These are phyloP conservation scores for Ampelomyces quisqualis DNA, from an alignment of 2,329 filamentous ascomycete genomes.

Conservation along the genomic window DNA sequence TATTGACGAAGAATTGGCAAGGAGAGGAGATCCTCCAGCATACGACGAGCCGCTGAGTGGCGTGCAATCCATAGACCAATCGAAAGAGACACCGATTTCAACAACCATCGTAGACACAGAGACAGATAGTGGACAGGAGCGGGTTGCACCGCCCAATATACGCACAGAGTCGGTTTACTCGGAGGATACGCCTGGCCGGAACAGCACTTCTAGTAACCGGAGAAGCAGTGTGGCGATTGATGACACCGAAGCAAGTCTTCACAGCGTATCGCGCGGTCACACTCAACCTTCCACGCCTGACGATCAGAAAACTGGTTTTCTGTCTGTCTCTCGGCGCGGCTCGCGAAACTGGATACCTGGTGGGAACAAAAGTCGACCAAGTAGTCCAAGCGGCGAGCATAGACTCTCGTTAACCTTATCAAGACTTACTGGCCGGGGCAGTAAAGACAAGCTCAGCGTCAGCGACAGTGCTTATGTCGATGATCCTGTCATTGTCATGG, in stretches of 20 bases:
- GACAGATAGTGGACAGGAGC: conserved; percentile 27
- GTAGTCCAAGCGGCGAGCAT: conserved; percentile 44
- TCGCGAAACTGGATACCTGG: conserved; percentile 38
- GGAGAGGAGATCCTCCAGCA: conserved; percentile 42
- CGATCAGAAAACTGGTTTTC: conserved; percentile 41
- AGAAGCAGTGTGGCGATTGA: conserved; percentile 47
- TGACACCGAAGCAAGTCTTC: conserved; percentile 36
- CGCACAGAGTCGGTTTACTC: conserved; percentile 17
- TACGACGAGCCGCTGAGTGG: conserved; percentile 42
- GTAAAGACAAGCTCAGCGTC: conserved; percentile 44
- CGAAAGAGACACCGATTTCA: conserved; percentile 32
- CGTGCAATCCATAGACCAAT: conserved; percentile 24
- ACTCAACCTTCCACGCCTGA: conserved; percentile 49
- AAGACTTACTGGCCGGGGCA: conserved; percentile 44
- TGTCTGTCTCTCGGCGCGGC: conserved; percentile 37
- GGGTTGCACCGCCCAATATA: conserved; percentile 15
- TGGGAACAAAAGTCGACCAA: conserved; percentile 45
- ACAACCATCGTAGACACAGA: conserved; percentile 22
- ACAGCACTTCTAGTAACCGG: conserved; percentile 41
- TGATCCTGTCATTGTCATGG: conserved; percentile 34
- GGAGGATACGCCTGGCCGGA: conserved; percentile 34
- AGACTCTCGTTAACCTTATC: conserved; percentile 48
- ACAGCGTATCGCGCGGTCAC: conserved; percentile 30
- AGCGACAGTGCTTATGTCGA: conserved; percentile 21
- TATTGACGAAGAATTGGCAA: conserved; percentile 66